A percentile compares a stretch with the other conserved stretches of the same genome.
Evolutionary conservation across 2,329 filamentous ascomycete species (phyloP).

Genomic region (Monascus ruber): DNA sequence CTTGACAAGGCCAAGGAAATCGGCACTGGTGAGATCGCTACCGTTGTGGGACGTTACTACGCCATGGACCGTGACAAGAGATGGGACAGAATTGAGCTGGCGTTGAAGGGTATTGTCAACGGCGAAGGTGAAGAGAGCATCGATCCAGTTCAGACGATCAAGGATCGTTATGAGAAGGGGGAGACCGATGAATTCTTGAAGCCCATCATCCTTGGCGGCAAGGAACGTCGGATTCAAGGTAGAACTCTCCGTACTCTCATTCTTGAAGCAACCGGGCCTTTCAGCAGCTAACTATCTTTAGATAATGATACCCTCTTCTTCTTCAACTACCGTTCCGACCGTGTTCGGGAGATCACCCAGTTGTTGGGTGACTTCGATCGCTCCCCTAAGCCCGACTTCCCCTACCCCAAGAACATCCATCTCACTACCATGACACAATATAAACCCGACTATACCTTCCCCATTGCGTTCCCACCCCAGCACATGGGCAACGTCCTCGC

Average conservation of each 20-base stretch:
- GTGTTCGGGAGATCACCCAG: conserved; percentile 91
- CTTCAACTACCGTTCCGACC: conserved; percentile 99
- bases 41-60: conserved; percentile 91
- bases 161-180: conserved; percentile 73
- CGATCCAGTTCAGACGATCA: conserved; percentile 77
- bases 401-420: conserved; percentile 77
- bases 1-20: conserved; percentile 72
- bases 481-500: conserved; percentile 97
- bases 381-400: conserved; percentile 80
- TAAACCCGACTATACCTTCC: conserved; percentile 89
- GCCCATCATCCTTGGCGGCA: conserved; percentile 86
- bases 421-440: conserved; percentile 98
- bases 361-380: conserved; percentile 85
- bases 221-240: conserved; percentile 77
- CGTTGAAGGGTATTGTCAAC: conserved; percentile 70
- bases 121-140: conserved; percentile 78
- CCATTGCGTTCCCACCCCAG: conserved; percentile 85
- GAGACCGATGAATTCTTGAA: conserved; percentile 98
- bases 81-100: conserved; percentile 89
- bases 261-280: not conserved
- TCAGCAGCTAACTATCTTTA: conserved; percentile 20
- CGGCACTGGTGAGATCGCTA: conserved; percentile 76
- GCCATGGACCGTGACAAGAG: conserved; percentile 99
- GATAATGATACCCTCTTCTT: conserved; percentile 95
- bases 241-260: conserved; percentile 13